phyloP scores from a whole-genome alignment of 495 filamentous ascomycete genomes.

The Pseudotulostoma volvatum region DNA sequence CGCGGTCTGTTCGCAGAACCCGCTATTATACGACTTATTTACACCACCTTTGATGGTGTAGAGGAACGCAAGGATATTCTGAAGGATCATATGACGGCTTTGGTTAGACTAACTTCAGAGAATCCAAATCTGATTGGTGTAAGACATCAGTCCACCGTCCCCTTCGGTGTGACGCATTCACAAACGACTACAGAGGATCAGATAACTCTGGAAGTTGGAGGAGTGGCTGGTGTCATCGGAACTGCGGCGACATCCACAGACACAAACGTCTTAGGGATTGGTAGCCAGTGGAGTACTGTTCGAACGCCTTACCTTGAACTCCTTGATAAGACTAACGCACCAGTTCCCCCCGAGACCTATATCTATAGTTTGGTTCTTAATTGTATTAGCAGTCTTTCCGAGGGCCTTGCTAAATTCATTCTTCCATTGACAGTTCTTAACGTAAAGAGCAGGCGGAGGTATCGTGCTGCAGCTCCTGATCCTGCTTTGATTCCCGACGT shows the following conservation, averaged over 20 bases:
- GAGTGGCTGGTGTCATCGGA: constrained; percentile 74
- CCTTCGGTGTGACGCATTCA: constrained; percentile 28
- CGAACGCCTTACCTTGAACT: constrained; percentile 83
- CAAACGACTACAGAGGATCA: constrained; percentile 49
- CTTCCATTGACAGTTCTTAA: constrained; percentile 70
- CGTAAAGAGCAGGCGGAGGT: constrained; percentile 36
- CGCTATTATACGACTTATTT: constrained; percentile 61
- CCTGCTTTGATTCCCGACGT: constrained; percentile 22
- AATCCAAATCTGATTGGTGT: constrained; percentile 78
- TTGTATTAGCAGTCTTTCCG: constrained; percentile 75
- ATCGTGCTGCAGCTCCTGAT: constrained; percentile 19
- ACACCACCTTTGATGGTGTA: constrained; percentile 56
- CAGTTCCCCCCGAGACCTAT: constrained; percentile 75
- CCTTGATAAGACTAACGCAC: constrained; percentile 80
- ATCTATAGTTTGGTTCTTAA: constrained; percentile 78
- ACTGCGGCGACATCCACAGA: constrained; percentile 50
- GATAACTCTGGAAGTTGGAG: constrained; percentile 71
- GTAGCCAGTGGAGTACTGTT: constrained; percentile 76
- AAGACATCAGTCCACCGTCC: constrained; percentile 68
- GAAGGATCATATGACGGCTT: constrained; percentile 60
- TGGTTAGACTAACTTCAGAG: constrained; percentile 80
- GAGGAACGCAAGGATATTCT: constrained; percentile 62
- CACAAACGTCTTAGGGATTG: constrained; percentile 55
- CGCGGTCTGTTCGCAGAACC: constrained; percentile 69
- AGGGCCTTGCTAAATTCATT: constrained; percentile 83